Evolutionary conservation across 345 rosid genomes (phyloP).

Genomic region (Gynandropsis gynandra): DNA sequence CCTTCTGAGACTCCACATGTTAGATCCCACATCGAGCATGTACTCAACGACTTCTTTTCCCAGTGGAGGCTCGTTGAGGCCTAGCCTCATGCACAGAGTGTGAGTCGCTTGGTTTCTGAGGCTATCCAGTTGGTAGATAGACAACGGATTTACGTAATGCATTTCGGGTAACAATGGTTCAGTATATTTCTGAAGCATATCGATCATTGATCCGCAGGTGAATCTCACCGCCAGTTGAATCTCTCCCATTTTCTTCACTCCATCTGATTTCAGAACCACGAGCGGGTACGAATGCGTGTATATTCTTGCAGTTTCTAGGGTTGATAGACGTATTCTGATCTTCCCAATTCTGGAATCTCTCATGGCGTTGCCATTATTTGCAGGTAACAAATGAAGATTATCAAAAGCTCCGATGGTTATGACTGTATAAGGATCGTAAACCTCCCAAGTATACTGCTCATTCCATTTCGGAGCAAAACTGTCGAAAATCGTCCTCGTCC

Average conservation of each 20-base stretch:
- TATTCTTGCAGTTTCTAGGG: constrained; percentile 29
- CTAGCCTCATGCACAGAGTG: constrained; percentile 25
- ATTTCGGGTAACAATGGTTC: constrained; percentile 36
- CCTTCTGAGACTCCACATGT: constrained; percentile 30
- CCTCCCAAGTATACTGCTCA: constrained; percentile 57
- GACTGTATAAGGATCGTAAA: constrained; percentile 46
- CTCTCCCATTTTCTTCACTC: constrained; percentile 46
- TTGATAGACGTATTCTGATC: constrained; percentile 39
- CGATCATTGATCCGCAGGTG: constrained; percentile 27
- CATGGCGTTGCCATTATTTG: constrained; percentile 8
- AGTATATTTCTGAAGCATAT: constrained; percentile 31
- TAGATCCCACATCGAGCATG: constrained; percentile 28
- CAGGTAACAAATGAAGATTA: constrained; percentile 29
- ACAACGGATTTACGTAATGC: constrained; percentile 35
- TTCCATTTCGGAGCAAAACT: no score
- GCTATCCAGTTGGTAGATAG: constrained; percentile 31
- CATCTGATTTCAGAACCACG: constrained; percentile 31
- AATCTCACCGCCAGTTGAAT: constrained; percentile 37
- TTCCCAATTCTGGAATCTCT: constrained; percentile 38
- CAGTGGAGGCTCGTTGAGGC: constrained; percentile 31
- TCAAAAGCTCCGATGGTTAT: constrained; percentile 41
- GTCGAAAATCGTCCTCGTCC: constrained; percentile 38
- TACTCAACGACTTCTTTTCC: constrained; percentile 35
- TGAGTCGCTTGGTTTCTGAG: constrained; percentile 40
- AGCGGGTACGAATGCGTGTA: constrained; percentile 43